Conservation (phyloP, 208 protist genomes). For the Trypanosoma cruzi region DNA sequence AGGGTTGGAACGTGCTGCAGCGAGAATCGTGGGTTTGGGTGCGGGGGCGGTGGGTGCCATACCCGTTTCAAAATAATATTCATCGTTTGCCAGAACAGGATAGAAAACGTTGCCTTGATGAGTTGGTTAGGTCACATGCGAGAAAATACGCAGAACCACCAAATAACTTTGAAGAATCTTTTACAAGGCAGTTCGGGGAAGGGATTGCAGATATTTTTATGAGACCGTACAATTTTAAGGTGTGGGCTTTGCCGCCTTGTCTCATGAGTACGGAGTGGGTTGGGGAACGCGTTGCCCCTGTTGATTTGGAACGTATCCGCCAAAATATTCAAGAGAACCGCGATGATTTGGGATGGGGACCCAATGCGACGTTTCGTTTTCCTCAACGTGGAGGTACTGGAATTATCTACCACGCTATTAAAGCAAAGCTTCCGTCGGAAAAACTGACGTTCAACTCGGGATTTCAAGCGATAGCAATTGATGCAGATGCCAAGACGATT, state of each 20-base stretch:
- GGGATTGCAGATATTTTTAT: conserved; percentile 73
- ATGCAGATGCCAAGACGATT: conserved; percentile 36
- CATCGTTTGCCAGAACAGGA: conserved; percentile 57
- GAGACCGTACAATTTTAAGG: conserved; percentile 85
- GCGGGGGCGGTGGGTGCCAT: conserved; percentile 56
- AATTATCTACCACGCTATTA: conserved; percentile 56
- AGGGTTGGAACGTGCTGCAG: conserved; percentile 53
- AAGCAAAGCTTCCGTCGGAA: conserved; percentile 39
- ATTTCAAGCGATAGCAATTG: conserved; percentile 39
- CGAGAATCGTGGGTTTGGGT: conserved; percentile 66
- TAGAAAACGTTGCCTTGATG: conserved; percentile 46
- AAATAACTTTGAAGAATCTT: conserved; percentile 61
- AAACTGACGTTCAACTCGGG: conserved; percentile 32
- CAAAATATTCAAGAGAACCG: conserved; percentile 45
- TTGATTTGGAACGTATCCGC: conserved; percentile 57
- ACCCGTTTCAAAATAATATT: conserved; percentile 85
- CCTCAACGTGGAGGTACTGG: conserved; percentile 68
- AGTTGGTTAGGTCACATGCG: conserved; percentile 38
- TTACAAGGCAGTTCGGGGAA: conserved; percentile 60
- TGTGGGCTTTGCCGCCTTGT: conserved; percentile 69
- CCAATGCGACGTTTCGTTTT: conserved; percentile 81
- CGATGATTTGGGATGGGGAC: conserved; percentile 77
- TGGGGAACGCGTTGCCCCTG: conserved; percentile 75
- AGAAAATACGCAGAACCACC: conserved; percentile 30
- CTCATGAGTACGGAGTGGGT: conserved; percentile 75